Percentiles rank a stretch among this genome's conserved stretches.
These are phyloP conservation scores for Amanita phalloides DNA, from an alignment of 768 basidiomycete species.

Conservation along the genomic window DNA sequence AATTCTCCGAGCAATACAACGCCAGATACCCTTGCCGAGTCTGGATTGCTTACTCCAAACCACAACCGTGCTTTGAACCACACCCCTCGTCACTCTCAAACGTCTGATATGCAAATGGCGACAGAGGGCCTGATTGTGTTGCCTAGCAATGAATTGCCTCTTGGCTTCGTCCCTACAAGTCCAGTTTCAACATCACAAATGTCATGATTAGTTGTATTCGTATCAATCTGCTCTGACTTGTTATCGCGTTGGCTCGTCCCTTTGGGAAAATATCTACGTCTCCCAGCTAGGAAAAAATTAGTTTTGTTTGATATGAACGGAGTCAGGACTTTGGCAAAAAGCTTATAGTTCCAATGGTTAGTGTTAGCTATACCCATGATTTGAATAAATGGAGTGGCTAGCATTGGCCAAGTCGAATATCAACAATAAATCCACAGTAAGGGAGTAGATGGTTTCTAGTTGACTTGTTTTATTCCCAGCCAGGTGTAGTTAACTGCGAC, in stretches of 20 bases:
- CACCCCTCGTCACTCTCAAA: not conserved
- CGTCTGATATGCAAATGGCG: conserved; percentile 1
- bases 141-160: conserved; percentile 22
- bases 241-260: not conserved
- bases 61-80: not conserved
- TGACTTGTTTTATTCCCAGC: too few species aligned
- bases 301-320: too few species aligned
- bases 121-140: conserved; percentile 14
- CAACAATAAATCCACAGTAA: too few species aligned
- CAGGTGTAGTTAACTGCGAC: too few species aligned
- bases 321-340: too few species aligned
- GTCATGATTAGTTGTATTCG: not conserved
- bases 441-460: too few species aligned
- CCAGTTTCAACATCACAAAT: conserved; percentile 13
- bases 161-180: conserved; percentile 27
- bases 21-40: not conserved
- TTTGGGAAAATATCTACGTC: conserved; percentile 19
- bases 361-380: too few species aligned
- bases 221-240: not conserved
- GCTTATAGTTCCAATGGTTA: too few species aligned
- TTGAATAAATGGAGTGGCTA: too few species aligned
- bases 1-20: conserved; percentile 16
- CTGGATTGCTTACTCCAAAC: not conserved
- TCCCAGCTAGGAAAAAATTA: conserved; percentile 20
- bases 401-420: too few species aligned